Percentiles rank a stretch among this genome's conserved stretches.
These are phyloP conservation scores for Wickerhamiella brachini DNA, from an alignment of 805 yeast species.

Conservation along the genomic window DNA sequence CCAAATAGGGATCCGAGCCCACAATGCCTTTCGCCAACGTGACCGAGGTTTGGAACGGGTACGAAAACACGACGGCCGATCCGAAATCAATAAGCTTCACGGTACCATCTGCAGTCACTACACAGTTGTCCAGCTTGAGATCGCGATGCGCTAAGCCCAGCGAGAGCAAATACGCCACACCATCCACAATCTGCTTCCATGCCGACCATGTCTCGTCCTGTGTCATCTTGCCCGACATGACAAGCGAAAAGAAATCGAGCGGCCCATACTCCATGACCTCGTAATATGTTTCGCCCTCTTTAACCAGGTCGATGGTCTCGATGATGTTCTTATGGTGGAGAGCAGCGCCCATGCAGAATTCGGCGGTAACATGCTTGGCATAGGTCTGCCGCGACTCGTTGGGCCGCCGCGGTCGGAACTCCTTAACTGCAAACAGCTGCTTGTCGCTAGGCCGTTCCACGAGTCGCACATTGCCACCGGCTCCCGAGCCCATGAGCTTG, in stretches of 20 bases:
- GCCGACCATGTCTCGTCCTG: slow-evolving; percentile 62
- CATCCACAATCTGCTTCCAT: slow-evolving; percentile 65
- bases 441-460: slow-evolving; percentile 49
- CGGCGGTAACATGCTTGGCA: slow-evolving; percentile 65
- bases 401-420: slow-evolving; percentile 53
- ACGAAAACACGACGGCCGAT: slow-evolving; percentile 70
- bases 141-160: slow-evolving; percentile 90
- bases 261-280: slow-evolving; percentile 92
- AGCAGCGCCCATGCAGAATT: slow-evolving; percentile 68
- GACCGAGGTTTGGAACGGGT: slow-evolving; percentile 42
- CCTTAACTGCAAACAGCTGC: slow-evolving; percentile 70
- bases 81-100: slow-evolving; percentile 89
- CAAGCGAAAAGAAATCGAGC: slow-evolving; percentile 81
- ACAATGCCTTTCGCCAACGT: slow-evolving; percentile 72
- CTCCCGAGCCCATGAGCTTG: slow-evolving; percentile 74
- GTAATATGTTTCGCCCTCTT: slow-evolving; percentile 46
- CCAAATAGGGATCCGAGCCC: slow-evolving; percentile 91
- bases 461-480: slow-evolving; percentile 84
- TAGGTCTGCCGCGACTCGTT: slow-evolving; percentile 57
- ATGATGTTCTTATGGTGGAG: slow-evolving; percentile 69
- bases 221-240: slow-evolving; percentile 75
- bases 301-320: slow-evolving; percentile 65
- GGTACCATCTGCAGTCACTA: slow-evolving; percentile 58
- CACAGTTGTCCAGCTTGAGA: slow-evolving; percentile 85
- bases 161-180: slow-evolving; percentile 61